Evolutionary conservation across 2,329 filamentous ascomycete genomes (phyloP).

Genomic region (Penicillium sp.): DNA sequence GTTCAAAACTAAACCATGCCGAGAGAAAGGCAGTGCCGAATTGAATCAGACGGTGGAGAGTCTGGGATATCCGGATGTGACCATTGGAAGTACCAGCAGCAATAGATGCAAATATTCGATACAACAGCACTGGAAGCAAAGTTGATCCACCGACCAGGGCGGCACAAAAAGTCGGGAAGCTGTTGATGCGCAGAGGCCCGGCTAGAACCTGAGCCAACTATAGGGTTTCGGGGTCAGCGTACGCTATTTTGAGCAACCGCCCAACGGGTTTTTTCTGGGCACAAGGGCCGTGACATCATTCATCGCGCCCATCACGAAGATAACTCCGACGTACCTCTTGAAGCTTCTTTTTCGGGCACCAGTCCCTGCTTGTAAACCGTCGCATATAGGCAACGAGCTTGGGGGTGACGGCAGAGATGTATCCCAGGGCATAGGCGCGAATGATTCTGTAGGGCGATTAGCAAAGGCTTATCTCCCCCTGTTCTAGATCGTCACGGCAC

Average conservation of each 20-base stretch:
- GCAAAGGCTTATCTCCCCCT: not conserved
- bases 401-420: constrained; percentile 47
- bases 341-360: constrained; percentile 32
- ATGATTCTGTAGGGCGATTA: constrained; percentile 32
- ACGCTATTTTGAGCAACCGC: constrained; percentile 1
- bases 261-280: not conserved
- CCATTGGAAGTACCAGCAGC: constrained; percentile 14
- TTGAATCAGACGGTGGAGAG: constrained; percentile 27
- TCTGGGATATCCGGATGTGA: constrained; percentile 15
- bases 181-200: constrained; percentile 41
- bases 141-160: constrained; percentile 51
- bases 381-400: constrained; percentile 41
- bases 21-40: constrained; percentile 47
- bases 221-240: constrained; percentile 18
- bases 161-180: constrained; percentile 53
- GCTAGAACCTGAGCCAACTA: constrained; percentile 40
- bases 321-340: constrained; percentile 32
- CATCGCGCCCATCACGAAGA: not conserved
- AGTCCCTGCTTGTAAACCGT: constrained; percentile 31
- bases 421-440: constrained; percentile 48
- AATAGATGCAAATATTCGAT: constrained; percentile 24
- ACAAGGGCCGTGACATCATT: constrained; percentile 7
- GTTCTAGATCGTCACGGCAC: not conserved
- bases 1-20: constrained; percentile 47
- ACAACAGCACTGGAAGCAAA: constrained; percentile 37